Evolutionary conservation across 1,139 yeast species (phyloP), one percentile per base, ranked within the genome.

Genomic region (Candida labiduridarum): DNA sequence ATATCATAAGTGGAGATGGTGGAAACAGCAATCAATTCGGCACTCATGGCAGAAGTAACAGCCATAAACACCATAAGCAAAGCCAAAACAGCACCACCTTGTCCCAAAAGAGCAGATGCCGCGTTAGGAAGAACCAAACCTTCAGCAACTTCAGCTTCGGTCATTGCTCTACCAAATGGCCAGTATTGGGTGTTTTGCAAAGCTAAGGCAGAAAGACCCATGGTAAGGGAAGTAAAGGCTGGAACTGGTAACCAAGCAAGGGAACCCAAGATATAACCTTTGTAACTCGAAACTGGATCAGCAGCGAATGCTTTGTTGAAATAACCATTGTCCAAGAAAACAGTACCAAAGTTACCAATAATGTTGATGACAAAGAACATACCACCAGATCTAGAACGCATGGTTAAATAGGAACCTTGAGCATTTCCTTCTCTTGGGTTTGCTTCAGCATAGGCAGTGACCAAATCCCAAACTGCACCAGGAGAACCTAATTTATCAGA

Each of bases 211-310:
- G 91, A 88, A 35, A 90, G 74, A 11, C 97, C 97, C 86, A 89
- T 76, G 11, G 96, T 87, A 8, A 95, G 85, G 15, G 96, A 87
- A 44, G 84, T 79, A 49, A 88, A 78, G 73, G 86, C 86, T 36
- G 97, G 97, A 56, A 90, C 85, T 9, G 96, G 94, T 64, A 89
- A 87, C 97, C 97, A 91, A 0, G 94, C 85, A 48, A 90, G 66
- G n/a, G 96, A 96, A 51, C 97, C 97, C 57, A 89, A 69, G 33
- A 89, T 84, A 66, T 91, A 90, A 15, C 96, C 97, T n/a, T 95
- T 94, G 60, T 90, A 75, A 30, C 96, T 89, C 36, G 95, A 85
- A 3, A 83, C 87, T 15, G 96, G 95, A 55, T 85, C 78, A 11
- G 96, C 88, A 44, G 96, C 92, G 66, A 90, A 87, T 5, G 96